These are phyloP conservation scores for Tolypocladium sp. DNA, from an alignment of 2,329 filamentous ascomycete genomes.

Conservation along the genomic window DNA sequence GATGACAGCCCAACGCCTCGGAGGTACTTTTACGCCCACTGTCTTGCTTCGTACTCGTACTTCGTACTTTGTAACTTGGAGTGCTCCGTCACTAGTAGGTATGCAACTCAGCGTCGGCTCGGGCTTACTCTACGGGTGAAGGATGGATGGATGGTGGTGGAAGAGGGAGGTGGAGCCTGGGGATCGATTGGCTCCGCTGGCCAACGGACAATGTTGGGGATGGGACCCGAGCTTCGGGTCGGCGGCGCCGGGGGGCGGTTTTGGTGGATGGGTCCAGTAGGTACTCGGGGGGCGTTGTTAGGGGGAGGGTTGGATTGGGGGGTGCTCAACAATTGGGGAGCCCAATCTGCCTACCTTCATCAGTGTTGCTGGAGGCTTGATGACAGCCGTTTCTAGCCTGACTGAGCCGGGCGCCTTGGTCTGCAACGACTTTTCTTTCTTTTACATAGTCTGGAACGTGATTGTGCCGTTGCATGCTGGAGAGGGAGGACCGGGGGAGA, in stretches of 20 bases:
- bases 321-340: constrained; percentile 10
- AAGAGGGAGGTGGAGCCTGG: neutral
- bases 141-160: neutral
- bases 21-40: neutral
- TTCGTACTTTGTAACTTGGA: no score
- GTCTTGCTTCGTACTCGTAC: no score
- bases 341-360: neutral
- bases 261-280: neutral
- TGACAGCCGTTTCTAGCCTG: neutral
- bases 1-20: neutral
- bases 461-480: no score
- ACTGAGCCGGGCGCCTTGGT: neutral
- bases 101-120: neutral
- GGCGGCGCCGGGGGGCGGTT: neutral
- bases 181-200: neutral
- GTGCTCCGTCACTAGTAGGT: no score
- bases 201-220: neutral
- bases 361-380: no score
- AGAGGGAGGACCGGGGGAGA: neutral
- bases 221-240: neutral
- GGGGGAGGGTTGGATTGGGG: neutral
- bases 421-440: neutral
- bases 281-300: neutral
- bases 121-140: neutral
- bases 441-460: neutral